Percentiles rank a stretch among this genome's conserved stretches.
Evolutionary conservation across 768 basidiomycete genomes (phyloP).

Genomic region (Panaeolus cyanescens): DNA sequence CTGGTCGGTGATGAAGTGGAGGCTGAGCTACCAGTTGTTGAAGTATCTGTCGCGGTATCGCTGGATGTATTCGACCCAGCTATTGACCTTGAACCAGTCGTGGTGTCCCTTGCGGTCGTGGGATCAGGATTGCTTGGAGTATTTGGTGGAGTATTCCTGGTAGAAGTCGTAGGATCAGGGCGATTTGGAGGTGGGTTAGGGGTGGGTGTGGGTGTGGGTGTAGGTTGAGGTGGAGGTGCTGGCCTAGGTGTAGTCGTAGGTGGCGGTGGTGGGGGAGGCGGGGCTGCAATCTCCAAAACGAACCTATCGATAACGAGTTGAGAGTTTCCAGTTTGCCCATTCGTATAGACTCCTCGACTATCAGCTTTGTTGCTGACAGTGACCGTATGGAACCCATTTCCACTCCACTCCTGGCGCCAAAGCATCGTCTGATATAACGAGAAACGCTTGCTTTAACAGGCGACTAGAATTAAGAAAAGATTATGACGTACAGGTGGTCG

Average conservation of each 20-base stretch:
- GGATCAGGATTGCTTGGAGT: neutral
- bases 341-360: neutral
- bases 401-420: neutral
- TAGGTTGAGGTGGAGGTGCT: neutral
- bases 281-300: neutral
- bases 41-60: neutral
- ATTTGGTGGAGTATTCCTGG: neutral
- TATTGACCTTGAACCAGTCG: neutral
- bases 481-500: neutral
- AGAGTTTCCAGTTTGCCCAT: neutral
- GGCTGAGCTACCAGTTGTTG: neutral
- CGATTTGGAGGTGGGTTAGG: neutral
- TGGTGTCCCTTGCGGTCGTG: too few relatives aligned
- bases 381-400: neutral
- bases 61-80: neutral
- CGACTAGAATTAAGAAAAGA: too few relatives aligned
- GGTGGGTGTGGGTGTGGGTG: neutral
- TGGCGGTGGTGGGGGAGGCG: neutral
- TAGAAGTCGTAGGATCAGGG: neutral
- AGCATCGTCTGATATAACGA: neutral
- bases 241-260: neutral
- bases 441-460: neutral
- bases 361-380: neutral
- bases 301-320: neutral
- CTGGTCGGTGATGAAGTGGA: neutral